Conservation (phyloP, 371 early-diverging fungal species). For the Vairimorpha necatrix region DNA sequence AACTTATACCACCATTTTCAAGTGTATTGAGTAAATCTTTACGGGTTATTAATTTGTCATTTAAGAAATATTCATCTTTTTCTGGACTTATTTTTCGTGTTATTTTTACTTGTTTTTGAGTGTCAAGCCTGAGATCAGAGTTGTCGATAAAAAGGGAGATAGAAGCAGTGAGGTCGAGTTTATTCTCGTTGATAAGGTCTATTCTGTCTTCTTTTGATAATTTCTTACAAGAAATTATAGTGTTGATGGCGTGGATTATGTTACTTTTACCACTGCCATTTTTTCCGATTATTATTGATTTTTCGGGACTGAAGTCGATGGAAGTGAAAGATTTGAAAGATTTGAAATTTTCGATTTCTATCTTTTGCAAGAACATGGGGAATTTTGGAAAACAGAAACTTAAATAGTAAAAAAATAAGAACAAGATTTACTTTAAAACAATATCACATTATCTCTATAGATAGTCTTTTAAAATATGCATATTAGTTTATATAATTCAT, state of each 20-base stretch:
- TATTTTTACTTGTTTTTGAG: conserved; percentile 74
- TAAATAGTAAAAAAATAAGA: conserved; percentile 1
- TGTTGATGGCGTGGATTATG: conserved; percentile 90
- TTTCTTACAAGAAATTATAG: conserved; percentile 73
- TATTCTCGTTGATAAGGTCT: conserved; percentile 75
- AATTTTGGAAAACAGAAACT: neutral
- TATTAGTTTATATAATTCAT: too few species aligned
- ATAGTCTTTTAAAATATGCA: too few species aligned
- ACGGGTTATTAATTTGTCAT: conserved; percentile 75
- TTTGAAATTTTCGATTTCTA: conserved; percentile 60
- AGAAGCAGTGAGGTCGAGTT: conserved; percentile 67
- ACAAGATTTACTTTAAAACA: neutral
- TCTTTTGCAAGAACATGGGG: conserved; percentile 53
- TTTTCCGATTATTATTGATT: conserved; percentile 69
- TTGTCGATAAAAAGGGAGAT: conserved; percentile 96
- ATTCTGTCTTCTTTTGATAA: conserved; percentile 84
- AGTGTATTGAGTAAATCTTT: conserved; percentile 82
- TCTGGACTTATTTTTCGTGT: conserved; percentile 84
- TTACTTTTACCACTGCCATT: conserved; percentile 98
- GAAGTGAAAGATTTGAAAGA: conserved; percentile 46
- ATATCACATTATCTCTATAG: too few species aligned
- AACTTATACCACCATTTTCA: conserved; percentile 90
- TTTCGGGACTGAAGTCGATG: conserved; percentile 32
- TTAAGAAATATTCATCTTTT: conserved; percentile 90
- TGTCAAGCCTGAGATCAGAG: conserved; percentile 80